These are phyloP conservation scores for Domatiomyces catenatus DNA, from an alignment of 2,329 filamentous ascomycete species.

Conservation along the genomic window DNA sequence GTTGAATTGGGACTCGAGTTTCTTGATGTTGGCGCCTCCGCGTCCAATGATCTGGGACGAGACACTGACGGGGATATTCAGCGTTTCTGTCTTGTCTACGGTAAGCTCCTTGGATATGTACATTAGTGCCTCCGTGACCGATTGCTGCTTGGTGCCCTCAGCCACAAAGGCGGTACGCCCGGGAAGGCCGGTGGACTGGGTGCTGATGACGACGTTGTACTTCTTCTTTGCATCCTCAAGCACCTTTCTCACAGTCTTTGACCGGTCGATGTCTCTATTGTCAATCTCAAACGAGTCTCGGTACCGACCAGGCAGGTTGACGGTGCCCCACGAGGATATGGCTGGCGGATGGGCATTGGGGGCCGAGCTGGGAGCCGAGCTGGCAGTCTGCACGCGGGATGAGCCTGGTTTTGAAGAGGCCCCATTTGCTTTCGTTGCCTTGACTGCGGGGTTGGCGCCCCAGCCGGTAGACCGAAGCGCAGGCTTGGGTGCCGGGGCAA, in stretches of 20 bases:
- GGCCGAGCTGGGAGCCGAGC: constrained; percentile 44
- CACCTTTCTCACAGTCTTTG: constrained; percentile 70
- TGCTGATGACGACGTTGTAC: constrained; percentile 71
- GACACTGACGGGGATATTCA: constrained; percentile 69
- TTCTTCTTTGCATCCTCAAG: constrained; percentile 84
- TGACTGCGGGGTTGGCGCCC: constrained; percentile 31
- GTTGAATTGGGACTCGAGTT: constrained; percentile 75
- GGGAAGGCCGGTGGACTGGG: constrained; percentile 50
- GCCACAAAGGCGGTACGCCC: constrained; percentile 70
- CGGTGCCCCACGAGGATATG: constrained; percentile 22
- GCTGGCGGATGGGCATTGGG: constrained; percentile 39
- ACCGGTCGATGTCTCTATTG: constrained; percentile 58
- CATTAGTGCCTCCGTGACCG: constrained; percentile 70
- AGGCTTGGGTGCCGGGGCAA: constrained; percentile 68
- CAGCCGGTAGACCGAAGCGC: constrained; percentile 49
- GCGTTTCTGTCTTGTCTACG: constrained; percentile 56
- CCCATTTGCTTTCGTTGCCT: constrained; percentile 28
- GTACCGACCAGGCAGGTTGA: constrained; percentile 58
- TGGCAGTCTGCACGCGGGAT: constrained; percentile 36
- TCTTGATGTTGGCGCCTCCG: constrained; percentile 76
- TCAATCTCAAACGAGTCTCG: constrained; percentile 61
- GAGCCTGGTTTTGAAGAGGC: constrained; percentile 33
- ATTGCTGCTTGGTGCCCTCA: constrained; percentile 61
- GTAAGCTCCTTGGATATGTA: constrained; percentile 81
- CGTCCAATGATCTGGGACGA: constrained; percentile 87